Evolutionary conservation across 805 yeast genomes (phyloP).

Genomic region (Saccharomyces mikatae): DNA sequence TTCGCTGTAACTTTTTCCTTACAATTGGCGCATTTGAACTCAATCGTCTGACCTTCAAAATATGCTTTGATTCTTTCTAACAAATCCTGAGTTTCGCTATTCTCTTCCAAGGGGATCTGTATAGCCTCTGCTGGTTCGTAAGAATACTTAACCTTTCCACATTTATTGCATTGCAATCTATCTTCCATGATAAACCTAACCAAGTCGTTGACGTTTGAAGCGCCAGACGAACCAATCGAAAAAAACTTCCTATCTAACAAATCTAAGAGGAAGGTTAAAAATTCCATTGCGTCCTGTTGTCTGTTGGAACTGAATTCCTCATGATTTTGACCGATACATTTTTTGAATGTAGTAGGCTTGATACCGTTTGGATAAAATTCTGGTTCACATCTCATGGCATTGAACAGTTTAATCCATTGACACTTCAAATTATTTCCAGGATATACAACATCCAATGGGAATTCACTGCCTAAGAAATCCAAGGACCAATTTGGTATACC

Average conservation of each 20-base stretch:
- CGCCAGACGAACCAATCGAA: not conserved
- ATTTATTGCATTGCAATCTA: constrained; percentile 46
- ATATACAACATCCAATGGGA: constrained; percentile 35
- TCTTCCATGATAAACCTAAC: constrained; percentile 62
- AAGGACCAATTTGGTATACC: constrained; percentile 32
- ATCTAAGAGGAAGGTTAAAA: constrained; percentile 59
- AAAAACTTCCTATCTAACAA: constrained; percentile 46
- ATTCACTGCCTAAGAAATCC: constrained; percentile 31
- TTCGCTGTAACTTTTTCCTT: constrained; percentile 21
- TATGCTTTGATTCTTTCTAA: constrained; percentile 41
- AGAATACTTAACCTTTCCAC: constrained; percentile 53
- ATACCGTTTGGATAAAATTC: constrained; percentile 65
- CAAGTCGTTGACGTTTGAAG: constrained; percentile 39
- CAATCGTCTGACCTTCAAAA: constrained; percentile 50
- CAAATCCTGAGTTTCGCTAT: constrained; percentile 35
- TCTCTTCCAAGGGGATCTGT: constrained; percentile 43
- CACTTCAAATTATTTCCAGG: constrained; percentile 62
- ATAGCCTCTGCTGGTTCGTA: constrained; percentile 54
- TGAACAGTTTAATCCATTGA: constrained; percentile 71
- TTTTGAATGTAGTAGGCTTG: constrained; percentile 67
- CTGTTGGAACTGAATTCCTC: constrained; percentile 75
- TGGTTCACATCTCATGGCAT: constrained; percentile 51
- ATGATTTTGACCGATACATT: constrained; percentile 68
- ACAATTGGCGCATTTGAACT: constrained; percentile 57
- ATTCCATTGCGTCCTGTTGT: constrained; percentile 95